Evolutionary conservation across 2,329 filamentous ascomycete species (phyloP), one percentile per base, ranked within the genome.

Genomic region (Cladosporium sp.): DNA sequence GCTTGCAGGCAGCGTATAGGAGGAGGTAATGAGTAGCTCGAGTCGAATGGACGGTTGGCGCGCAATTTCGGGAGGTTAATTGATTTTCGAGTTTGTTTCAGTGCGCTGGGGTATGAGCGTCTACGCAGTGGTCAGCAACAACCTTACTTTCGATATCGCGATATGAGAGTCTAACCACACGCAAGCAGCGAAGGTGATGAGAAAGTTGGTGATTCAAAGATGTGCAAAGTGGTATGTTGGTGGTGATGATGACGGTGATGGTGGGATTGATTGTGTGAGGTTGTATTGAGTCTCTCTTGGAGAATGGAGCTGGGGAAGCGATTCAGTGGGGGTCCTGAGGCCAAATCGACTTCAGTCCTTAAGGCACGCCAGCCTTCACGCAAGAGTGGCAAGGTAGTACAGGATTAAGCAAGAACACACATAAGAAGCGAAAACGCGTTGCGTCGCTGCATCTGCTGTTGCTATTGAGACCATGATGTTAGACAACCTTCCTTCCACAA

Each of bases 21-120:
- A 13, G 43, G 18, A 27, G 40, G 20, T 37, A 43, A 39, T 50
- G 43, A n/a, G 4, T 22, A 48, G 45, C 37, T 48, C 24, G 17
- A 41, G 48, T 41, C 40, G 48, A 20, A 44, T 30, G 39, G 48
- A 20, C 40, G 34, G 48, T 44, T 51, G 29, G 41, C 48, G 40
- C 41, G 48, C 48, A 43, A 43, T 38, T 51, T 44, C 40, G 41
- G 41, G 45, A 34, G 32, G 24, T 38, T 30, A 34, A 32, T 40
- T 36, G 37, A 30, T 22, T 36, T 44, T 47, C 32, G 32, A 36
- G 43, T 24, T 15, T 38, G 43, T 34, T 24, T 48, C 36, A 37
- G 44, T 36, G 37, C 32, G 32, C 32, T 36, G 32, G 5, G 32
- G 32, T 36, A 36, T 41, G 18, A 27, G 29, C 18, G n/a, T 48